Conservation (phyloP, 352 stramenopile species). For the Globisporangium parvum region DNA sequence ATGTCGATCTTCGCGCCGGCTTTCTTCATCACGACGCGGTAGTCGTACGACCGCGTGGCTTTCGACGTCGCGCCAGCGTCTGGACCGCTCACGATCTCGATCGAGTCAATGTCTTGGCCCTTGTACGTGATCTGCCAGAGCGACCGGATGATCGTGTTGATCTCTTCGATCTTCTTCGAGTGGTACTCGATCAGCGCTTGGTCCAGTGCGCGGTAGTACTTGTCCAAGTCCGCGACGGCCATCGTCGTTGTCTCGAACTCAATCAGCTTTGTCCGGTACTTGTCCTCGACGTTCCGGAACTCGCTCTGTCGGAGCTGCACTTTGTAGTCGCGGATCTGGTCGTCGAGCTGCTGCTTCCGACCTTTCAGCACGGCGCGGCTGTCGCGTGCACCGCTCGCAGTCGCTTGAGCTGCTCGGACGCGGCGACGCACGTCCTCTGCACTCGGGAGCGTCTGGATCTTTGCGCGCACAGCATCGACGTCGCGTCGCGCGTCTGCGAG, state of each 20-base stretch:
- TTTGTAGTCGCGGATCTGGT: slow-evolving; percentile 58
- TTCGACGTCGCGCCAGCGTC: slow-evolving; percentile 53
- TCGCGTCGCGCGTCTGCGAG: slow-evolving; percentile 30
- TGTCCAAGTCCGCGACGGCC: slow-evolving; percentile 95
- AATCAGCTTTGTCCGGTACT: slow-evolving; percentile 93
- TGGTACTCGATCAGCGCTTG: slow-evolving; percentile 97
- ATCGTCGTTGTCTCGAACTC: slow-evolving; percentile 95
- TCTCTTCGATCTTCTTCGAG: slow-evolving; percentile 97
- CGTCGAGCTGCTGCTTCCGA: slow-evolving; percentile 45
- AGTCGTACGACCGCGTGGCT: slow-evolving; percentile 93
- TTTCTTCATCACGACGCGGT: slow-evolving; percentile 99
- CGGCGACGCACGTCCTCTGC: slow-evolving; percentile 43
- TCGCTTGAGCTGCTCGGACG: slow-evolving; percentile 26
- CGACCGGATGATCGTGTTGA: slow-evolving; percentile 98
- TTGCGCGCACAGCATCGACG: slow-evolving; percentile 28
- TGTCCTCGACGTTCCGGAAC: slow-evolving; percentile 93
- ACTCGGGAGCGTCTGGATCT: slow-evolving; percentile 46
- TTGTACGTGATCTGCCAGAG: slow-evolving; percentile 99
- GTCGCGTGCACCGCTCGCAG: slow-evolving; percentile 26
- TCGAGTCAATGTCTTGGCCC: slow-evolving; percentile 98
- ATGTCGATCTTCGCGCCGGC: slow-evolving; percentile 95
- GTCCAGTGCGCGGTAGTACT: slow-evolving; percentile 95
- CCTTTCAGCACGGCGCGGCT: slow-evolving; percentile 34
- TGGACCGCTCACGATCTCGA: slow-evolving; percentile 95
- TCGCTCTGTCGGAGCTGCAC: slow-evolving; percentile 50